Conservation (phyloP, 2,329 filamentous ascomycete species). For the Alternaria dauci region DNA sequence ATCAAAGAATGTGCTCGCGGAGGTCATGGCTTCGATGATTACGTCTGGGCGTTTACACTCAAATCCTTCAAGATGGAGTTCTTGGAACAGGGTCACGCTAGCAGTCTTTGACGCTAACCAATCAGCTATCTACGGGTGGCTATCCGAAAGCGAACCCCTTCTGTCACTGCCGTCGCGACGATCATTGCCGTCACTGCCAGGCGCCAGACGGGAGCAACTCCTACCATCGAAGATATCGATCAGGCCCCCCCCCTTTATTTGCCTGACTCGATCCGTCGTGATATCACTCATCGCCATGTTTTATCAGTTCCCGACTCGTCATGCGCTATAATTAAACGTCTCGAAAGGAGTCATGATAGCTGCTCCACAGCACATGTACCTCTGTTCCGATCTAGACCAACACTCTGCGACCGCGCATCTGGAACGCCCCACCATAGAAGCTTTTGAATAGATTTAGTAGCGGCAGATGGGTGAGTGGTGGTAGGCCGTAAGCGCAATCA, state of each 20-base stretch:
- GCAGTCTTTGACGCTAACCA: neutral
- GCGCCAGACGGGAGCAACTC: slow-evolving; percentile 3
- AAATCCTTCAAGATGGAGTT: neutral
- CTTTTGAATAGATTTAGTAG: neutral
- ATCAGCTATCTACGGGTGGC: slow-evolving; percentile 6
- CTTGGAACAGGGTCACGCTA: slow-evolving; percentile 1
- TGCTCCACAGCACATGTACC: neutral
- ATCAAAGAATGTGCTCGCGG: neutral
- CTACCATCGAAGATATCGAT: neutral
- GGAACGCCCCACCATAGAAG: neutral
- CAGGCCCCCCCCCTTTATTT: neutral
- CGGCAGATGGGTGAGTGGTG: neutral
- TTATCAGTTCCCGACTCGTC: neutral
- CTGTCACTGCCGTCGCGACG: neutral
- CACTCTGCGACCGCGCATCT: neutral
- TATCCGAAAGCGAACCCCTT: slow-evolving; percentile 7
- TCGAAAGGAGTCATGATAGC: neutral
- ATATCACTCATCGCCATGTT: neutral
- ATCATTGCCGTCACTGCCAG: neutral
- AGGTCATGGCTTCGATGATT: neutral
- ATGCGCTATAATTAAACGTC: neutral
- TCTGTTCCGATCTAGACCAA: neutral
- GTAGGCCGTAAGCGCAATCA: neutral
- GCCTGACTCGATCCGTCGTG: neutral
- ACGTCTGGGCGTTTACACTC: neutral